Base-by-base conservation (phyloP, 164 flowering plant species). In the Annona cherimola region DNA sequence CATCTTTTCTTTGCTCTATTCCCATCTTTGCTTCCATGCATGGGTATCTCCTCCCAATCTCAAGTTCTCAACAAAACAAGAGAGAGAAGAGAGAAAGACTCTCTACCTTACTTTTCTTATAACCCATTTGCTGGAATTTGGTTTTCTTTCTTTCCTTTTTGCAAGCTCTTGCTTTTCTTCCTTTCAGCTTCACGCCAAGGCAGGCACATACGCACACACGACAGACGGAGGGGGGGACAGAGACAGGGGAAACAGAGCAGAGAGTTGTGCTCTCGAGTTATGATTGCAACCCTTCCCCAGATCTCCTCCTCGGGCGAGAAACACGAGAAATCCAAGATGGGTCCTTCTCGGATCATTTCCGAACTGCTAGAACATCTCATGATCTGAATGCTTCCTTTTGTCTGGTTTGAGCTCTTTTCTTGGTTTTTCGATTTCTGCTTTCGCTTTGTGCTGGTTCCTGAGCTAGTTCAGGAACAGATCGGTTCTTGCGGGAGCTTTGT, bases 21-120 rank as follows among this genome's bases (percentile, higher is more conserved):
- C 72, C 77, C 63, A 84, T 84, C 88, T 82, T 87, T 85, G 88
- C 87, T 85, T 87, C 84, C 88, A 78, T 91, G 93, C 94, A 91
- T 91, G 92, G 91, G 84, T 85, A 86, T 89, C 90, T 91, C 90
- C 87, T 84, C 93, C 90, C 42, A 69, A 19, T 26, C 19, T 5
- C 12, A 5, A 45, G 35, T 26, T 26, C 35, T 26, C 14, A 14
- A 57, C 26, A 45, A 41, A 61, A 63, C 16, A 45, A 55, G 18
- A 60, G 66, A 61, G 19, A 42, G 40, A 63, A 42, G 8, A 68
- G 40, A 46, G 40, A 45, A 20, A 6, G n/a, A 19, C 16, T 57
- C 26, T 61, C 4, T 61, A 20, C 42, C 40, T 4, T 70, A n/a
- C 60, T 60, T 44, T 70, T 68, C 59, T 68, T 55, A 68, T 68